Percentiles rank a stretch among this genome's conserved stretches.
phyloP scores from a whole-genome alignment of 305 asterid genomes.

The Rubia tinctorum region DNA sequence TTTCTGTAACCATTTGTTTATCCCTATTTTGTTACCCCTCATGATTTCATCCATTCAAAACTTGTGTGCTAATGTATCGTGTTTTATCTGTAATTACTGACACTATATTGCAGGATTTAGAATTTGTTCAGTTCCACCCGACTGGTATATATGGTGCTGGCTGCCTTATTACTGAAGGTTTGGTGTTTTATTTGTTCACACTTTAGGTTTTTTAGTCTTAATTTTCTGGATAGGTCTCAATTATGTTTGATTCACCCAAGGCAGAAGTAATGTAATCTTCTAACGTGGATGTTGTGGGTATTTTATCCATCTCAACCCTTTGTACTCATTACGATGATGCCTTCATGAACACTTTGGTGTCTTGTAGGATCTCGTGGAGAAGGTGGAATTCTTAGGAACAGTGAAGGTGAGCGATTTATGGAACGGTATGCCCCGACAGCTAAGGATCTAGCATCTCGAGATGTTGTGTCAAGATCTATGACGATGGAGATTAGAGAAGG shows the following conservation, averaged over 20 bases:
- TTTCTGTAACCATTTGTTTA: neutral
- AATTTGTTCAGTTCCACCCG: constrained; percentile 95
- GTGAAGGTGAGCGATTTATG: constrained; percentile 99
- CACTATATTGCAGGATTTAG: constrained; percentile 68
- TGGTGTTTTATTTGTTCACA: neutral
- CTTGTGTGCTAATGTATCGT: too few relatives aligned
- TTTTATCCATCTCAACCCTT: neutral
- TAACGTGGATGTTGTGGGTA: neutral
- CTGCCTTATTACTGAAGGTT: constrained; percentile 99
- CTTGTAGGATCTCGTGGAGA: constrained; percentile 99
- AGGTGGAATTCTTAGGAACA: constrained; percentile 98
- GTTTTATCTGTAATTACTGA: neutral
- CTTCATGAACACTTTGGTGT: constrained; percentile 23
- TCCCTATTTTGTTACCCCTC: neutral
- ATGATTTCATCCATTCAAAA: neutral
- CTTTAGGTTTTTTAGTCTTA: neutral
- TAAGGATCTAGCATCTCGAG: constrained; percentile 99
- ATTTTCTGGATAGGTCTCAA: neutral
- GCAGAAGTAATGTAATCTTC: neutral
- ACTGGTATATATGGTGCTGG: constrained; percentile 99
- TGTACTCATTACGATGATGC: neutral
- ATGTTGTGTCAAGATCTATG: constrained; percentile 99
- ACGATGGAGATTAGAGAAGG: constrained; percentile 99
- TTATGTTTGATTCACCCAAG: neutral
- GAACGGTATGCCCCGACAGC: constrained; percentile 99